These are phyloP conservation scores for Cladosporium colombiae DNA, from an alignment of 2,329 filamentous ascomycete species.

Conservation along the genomic window DNA sequence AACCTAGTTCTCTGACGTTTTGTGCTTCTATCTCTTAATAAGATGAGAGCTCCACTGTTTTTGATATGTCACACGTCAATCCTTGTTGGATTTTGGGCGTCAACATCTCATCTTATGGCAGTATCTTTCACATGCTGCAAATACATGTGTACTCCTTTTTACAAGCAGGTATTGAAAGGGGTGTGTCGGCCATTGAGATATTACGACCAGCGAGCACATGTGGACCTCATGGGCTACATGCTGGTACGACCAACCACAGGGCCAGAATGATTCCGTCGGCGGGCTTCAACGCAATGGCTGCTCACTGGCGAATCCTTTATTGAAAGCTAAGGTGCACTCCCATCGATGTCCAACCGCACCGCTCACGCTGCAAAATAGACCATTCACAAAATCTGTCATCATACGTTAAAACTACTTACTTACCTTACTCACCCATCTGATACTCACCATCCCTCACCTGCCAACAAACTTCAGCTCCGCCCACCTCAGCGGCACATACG, in stretches of 20 bases:
- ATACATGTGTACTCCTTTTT: neutral
- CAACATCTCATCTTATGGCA: neutral
- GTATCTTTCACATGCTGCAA: neutral
- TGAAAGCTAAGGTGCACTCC: neutral
- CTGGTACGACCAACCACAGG: neutral
- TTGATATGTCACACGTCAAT: neutral
- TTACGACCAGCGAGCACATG: neutral
- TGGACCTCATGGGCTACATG: neutral
- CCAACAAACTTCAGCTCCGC: conserved; percentile 52
- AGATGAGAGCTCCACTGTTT: neutral
- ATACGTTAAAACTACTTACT: neutral
- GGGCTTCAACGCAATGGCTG: neutral
- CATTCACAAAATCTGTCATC: neutral
- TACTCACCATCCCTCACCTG: neutral
- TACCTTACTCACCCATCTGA: neutral
- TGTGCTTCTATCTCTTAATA: neutral
- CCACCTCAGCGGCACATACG: conserved; percentile 51
- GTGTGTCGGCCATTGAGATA: neutral
- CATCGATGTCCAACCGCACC: neutral
- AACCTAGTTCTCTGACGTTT: neutral
- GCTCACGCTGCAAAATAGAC: neutral
- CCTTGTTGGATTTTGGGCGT: neutral
- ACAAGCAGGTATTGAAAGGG: neutral
- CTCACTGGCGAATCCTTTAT: neutral
- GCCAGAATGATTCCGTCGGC: neutral